Base-by-base conservation (phyloP, 305 asterid species). In the Fraxinus ornus region DNA sequence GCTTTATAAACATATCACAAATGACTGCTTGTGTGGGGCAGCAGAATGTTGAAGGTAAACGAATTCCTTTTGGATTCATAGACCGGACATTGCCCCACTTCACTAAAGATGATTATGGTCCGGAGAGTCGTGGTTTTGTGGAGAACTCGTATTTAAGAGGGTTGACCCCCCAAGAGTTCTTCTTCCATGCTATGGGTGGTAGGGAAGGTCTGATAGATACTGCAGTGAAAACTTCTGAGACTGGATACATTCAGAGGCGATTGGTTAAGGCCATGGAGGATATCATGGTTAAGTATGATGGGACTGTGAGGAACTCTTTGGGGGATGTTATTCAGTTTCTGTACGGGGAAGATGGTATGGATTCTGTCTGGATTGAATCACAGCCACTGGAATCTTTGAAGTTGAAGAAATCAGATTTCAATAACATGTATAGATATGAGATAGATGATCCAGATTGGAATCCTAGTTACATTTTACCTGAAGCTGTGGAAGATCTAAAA, bases 11-110 rank as follows among this genome's bases (percentile, higher is more conserved):
- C 85, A 97, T 97, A 78, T 97, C 99, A 83, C 99, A 94, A 89
- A 97, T 97, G 99, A 97, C 99, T 89, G 99, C 99, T 66, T 97
- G 99, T 91, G 99, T 97, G 89, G 99, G 99, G 79, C 99, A 94
- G 86, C 99, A 97, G 89, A 97, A 97, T 84, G 98, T 97, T 87
- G 99, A 97, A 89, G 99, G 99, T 52, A 97, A 97, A 82, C 98
- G 99, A 78, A 97, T 97, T 79, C 99, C 98, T 39, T 97, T 91
- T 85, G 99, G 99, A 44, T 97, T 97, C 87, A 89, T 91, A 36
- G 93, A 89, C 37, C 94, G 99, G 44, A 93, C 99, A 1, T 89
- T 97, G 75, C 99, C 99, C 22, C 99, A 97, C 87, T 97, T 97
- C 86, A 94, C 98, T 60, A 91, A 91, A 85, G 96, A 97, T 82